These are phyloP conservation scores for Rugonectria rugulosa DNA, from an alignment of 2,329 filamentous ascomycete genomes.

Conservation along the genomic window DNA sequence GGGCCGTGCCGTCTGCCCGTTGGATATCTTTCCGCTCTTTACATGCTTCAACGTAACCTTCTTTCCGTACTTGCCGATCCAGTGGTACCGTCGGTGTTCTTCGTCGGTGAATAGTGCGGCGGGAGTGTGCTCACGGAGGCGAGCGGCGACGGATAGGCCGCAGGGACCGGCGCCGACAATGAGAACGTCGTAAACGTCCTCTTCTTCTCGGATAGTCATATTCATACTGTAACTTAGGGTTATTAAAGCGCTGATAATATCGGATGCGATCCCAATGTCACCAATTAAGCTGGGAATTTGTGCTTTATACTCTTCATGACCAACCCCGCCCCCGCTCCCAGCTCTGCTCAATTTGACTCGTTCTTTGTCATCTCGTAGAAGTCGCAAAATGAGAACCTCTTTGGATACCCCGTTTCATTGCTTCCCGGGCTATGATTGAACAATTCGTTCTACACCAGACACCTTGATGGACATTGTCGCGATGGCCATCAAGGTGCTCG, in stretches of 20 bases:
- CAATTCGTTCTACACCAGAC: background rate
- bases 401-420: background rate
- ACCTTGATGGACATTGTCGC: slow-evolving; percentile 20
- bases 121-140: slow-evolving; percentile 75
- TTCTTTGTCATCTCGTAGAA: too few relatives aligned
- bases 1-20: slow-evolving; percentile 16
- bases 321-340: too few relatives aligned
- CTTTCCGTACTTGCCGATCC: slow-evolving; percentile 72
- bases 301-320: too few relatives aligned
- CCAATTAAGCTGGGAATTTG: background rate
- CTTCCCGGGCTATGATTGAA: slow-evolving; percentile 2
- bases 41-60: slow-evolving; percentile 64
- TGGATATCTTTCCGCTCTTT: slow-evolving; percentile 43
- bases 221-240: slow-evolving; percentile 1
- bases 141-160: slow-evolving; percentile 76
- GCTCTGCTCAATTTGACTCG: too few relatives aligned
- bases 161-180: slow-evolving; percentile 79
- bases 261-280: too few relatives aligned
- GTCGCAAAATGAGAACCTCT: slow-evolving; percentile 18
- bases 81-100: slow-evolving; percentile 82
- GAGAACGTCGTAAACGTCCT: slow-evolving; percentile 68
- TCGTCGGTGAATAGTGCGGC: slow-evolving; percentile 84
- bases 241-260: too few relatives aligned
- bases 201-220: slow-evolving; percentile 24
- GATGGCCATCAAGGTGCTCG: slow-evolving; percentile 18